Conservation (phyloP, 345 rosid genomes). For the Mangifera indica region DNA sequence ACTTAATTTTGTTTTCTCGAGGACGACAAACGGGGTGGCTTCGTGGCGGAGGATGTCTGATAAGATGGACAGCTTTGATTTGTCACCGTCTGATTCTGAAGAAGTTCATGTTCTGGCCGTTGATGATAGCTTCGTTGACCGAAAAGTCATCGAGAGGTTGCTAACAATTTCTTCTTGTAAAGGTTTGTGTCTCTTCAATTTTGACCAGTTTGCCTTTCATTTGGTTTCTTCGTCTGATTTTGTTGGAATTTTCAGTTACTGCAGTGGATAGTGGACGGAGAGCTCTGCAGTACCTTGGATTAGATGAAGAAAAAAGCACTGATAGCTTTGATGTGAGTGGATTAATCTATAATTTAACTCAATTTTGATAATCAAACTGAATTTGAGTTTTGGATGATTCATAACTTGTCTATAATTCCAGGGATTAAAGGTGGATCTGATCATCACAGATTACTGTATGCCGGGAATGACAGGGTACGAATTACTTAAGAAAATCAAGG, state of each 20-base stretch:
- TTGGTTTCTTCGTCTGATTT: background rate
- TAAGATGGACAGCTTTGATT: slow-evolving; percentile 39
- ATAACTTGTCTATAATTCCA: slow-evolving; percentile 22
- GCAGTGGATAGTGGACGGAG: slow-evolving; percentile 85
- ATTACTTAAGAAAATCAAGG: slow-evolving; percentile 92
- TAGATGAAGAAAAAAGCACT: slow-evolving; percentile 56
- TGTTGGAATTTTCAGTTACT: slow-evolving; percentile 53
- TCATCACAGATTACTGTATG: slow-evolving; percentile 97
- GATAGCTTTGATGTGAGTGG: slow-evolving; percentile 47
- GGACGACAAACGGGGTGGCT: slow-evolving; percentile 51
- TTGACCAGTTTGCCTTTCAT: background rate
- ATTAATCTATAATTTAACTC: background rate
- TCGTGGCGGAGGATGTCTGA: slow-evolving; percentile 47
- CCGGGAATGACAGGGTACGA: slow-evolving; percentile 99
- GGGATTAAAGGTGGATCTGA: slow-evolving; percentile 82
- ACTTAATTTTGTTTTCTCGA: background rate
- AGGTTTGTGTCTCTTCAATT: slow-evolving; percentile 41
- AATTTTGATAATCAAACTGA: background rate
- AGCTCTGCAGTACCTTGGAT: slow-evolving; percentile 80
- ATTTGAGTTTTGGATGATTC: background rate
- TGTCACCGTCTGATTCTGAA: slow-evolving; percentile 42
- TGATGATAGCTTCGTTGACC: slow-evolving; percentile 84
- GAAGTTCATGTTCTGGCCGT: slow-evolving; percentile 91
- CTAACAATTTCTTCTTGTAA: slow-evolving; percentile 73
- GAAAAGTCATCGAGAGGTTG: slow-evolving; percentile 81